A percentile compares a stretch with the other conserved stretches of the same genome.
phyloP scores from a whole-genome alignment of 1,284 basidiomycete genomes.

The Irpex rosettiformis region DNA sequence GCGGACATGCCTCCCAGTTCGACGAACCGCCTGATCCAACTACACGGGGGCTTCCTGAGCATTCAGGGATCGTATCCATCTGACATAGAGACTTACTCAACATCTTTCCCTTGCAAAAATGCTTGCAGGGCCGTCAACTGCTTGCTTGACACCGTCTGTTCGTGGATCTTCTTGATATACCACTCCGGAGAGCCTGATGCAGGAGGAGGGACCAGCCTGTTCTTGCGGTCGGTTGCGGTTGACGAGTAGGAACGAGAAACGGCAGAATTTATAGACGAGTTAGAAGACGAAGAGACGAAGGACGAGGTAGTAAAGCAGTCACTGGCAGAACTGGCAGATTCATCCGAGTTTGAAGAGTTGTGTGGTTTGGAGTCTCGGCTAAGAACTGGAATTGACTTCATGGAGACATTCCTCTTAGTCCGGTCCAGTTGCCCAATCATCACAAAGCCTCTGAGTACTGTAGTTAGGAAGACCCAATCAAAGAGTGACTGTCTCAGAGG shows the following conservation, averaged over 20 bases:
- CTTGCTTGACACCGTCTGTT: slow-evolving; percentile 79
- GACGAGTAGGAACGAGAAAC: background rate
- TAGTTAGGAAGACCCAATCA: background rate
- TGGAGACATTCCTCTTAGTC: background rate
- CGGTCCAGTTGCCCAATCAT: background rate
- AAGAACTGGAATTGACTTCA: background rate
- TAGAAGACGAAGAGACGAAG: background rate
- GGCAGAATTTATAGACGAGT: background rate
- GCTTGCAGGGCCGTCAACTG: slow-evolving; percentile 78
- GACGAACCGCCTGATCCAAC: slow-evolving; percentile 84
- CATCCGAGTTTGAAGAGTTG: background rate
- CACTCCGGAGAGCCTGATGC: slow-evolving; percentile 67
- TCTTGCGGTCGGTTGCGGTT: slow-evolving; percentile 1
- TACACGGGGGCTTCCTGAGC: slow-evolving; percentile 26
- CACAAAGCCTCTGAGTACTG: background rate
- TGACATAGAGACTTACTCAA: slow-evolving; percentile 50
- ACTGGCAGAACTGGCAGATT: background rate
- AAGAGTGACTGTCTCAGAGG: background rate
- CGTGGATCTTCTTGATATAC: slow-evolving; percentile 89
- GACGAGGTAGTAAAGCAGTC: slow-evolving; percentile 1
- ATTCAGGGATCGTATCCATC: slow-evolving; percentile 1
- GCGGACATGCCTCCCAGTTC: slow-evolving; percentile 81
- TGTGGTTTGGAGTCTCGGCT: background rate
- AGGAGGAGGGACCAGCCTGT: slow-evolving; percentile 4
- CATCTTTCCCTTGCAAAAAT: slow-evolving; percentile 77